Evolutionary conservation across 768 basidiomycete genomes (phyloP), one percentile per base, ranked within the genome.

Genomic region (Cystobasidium onofrii): DNA sequence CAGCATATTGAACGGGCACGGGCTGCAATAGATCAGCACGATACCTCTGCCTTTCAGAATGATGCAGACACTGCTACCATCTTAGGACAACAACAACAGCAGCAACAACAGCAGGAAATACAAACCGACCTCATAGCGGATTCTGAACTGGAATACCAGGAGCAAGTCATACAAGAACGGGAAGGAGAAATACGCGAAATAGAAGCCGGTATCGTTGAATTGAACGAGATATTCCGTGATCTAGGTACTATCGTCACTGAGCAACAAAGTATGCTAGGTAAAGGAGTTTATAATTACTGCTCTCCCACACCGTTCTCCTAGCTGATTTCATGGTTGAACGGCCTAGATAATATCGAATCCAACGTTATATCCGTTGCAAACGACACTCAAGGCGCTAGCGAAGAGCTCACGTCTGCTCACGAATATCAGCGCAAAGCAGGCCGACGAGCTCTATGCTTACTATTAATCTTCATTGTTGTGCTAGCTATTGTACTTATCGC

Each of bases 371-470:
- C 89, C 0, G 89, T 97, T 64, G 88, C 89, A 0, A 85, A 86
- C 34, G 90, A 97, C 80, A 92, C 92, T 0, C 83, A 86, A 1
- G 87, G 87, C 44, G 95, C 93, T 17, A 87, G 90, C 0, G 88
- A 89, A 74, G 94, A 99, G 81, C 85, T 98, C 39, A 87, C 85
- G 1, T 90, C 89, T 18, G 96, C 96, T 2, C 88, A 90, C 70
- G 91, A 91, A 23, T 94, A 96, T 80, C 96, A 99, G 82, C 87
- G 92, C 60, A 95, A 88, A 80, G 96, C 96, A 1, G 95, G 95
- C 17, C 85, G 88, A 31, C 84, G 96, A 25, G 92, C 92, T 73
- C 87, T 90, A 0, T 98, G 93, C 81, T 84, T 99, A 71, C 87
- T 94, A 86, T 80, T 99, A 15, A 86, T 99, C 60, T 84, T 99